Conservation (phyloP, 2,329 filamentous ascomycete species). For the Neonectria faginata region DNA sequence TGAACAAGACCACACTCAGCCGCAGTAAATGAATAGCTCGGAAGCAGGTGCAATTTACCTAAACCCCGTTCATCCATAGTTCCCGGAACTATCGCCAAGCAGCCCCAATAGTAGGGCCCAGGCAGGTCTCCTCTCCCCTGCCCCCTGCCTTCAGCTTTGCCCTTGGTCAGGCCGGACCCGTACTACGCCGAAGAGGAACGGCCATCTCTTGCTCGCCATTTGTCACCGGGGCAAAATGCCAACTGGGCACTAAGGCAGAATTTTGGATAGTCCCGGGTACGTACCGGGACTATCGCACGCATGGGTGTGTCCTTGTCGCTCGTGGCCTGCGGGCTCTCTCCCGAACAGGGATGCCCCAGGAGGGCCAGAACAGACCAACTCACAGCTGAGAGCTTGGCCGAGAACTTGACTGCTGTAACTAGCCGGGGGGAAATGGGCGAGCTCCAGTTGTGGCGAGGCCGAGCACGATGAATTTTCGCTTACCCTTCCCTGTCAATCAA, state of each 20-base stretch:
- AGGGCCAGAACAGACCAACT: not conserved
- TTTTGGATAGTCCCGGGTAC: not conserved
- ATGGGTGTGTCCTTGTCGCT: not conserved
- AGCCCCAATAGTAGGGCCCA: not conserved
- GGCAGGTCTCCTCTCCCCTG: not conserved
- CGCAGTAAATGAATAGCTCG: not conserved
- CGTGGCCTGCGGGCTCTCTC: not conserved
- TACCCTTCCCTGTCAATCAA: not conserved
- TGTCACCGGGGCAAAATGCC: not conserved
- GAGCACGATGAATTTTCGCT: not conserved
- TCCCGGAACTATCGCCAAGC: not conserved
- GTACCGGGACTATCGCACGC: not conserved
- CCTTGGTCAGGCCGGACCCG: not conserved
- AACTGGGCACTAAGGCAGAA: not conserved
- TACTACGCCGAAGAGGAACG: not conserved
- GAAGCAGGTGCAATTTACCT: not conserved
- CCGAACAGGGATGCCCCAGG: not conserved
- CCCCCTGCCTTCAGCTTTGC: constrained; percentile 5
- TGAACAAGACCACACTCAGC: not conserved
- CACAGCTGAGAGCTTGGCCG: constrained; percentile 1
- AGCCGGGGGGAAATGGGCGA: not conserved
- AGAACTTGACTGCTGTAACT: not conserved
- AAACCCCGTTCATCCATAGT: not conserved
- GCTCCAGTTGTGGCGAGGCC: constrained; percentile 3
- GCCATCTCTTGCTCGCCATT: not conserved